Evolutionary conservation across 768 basidiomycete species (phyloP), one percentile per base, ranked within the genome.

Genomic region (Plicaturopsis crispa): DNA sequence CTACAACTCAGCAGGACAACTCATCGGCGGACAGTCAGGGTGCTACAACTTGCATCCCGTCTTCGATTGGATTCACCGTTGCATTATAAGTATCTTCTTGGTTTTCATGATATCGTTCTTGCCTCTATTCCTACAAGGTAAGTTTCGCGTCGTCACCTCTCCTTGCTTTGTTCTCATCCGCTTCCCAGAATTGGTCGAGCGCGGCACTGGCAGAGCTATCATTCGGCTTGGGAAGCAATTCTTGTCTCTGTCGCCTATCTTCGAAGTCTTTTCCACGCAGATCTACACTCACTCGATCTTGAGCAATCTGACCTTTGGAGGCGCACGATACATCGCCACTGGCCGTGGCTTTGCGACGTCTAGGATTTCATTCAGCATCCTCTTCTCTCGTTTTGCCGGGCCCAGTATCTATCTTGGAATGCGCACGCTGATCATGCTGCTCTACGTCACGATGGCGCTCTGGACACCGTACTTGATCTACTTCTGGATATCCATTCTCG

Each of bases 321-420:
- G 96, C 35, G 96, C 96, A 32, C 79, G 96, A 36, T 99, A 98
- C 63, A 99, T 99, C 48, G 92, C 96, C 12, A 99, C 94, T 17
- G 96, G 96, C 34, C 88, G 96, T 74, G 96, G 96, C 28, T 99
- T 99, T 55, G 96, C 96, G 19, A 98, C 94, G 4, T 87, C 90
- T 16, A 74, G 96, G 38, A 89, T 96, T 44, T 84, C 84, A 43
- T 99, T 99, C 70, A 84, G 77, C 57, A 93, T 93, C 52, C 67
- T 99, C 13, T 96, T 92, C 67, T 97, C 96, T 45, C 90, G 96
- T 34, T 99, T 99, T 60, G 96, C 96, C 18, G 96, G 96, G 2
- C 96, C 96, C 2, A 91, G 89, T 49, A 97, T 99, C 57, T 99
- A 99, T 65, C 70, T 99, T 16, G 96, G 96, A 47, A 88, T 97